Conservation (phyloP, 495 filamentous ascomycete species). For the Neurospora sp. region DNA sequence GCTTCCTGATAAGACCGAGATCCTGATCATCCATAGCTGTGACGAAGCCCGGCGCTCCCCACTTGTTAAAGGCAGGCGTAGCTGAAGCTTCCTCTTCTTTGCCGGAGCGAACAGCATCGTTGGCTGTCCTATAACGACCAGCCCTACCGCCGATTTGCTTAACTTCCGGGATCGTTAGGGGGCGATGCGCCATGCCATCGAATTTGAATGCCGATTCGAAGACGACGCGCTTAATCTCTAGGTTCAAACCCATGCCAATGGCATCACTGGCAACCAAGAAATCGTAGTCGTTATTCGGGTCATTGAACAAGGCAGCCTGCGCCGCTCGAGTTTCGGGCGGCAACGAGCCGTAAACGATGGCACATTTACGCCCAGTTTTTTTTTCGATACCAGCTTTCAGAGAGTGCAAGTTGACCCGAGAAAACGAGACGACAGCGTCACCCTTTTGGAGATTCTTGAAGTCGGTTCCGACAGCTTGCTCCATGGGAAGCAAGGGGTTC, state of each 20-base stretch:
- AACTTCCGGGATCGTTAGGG: conserved; percentile 61
- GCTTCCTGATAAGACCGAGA: conserved; percentile 47
- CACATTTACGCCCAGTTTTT: conserved; percentile 64
- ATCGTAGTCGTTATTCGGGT: conserved; percentile 89
- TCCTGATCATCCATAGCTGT: conserved; percentile 70
- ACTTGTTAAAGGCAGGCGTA: conserved; percentile 13
- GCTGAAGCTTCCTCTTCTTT: conserved; percentile 28
- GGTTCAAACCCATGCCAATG: conserved; percentile 94
- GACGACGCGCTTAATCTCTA: conserved; percentile 85
- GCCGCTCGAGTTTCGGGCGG: conserved; percentile 88
- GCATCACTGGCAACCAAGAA: conserved; percentile 91
- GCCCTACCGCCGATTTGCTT: conserved; percentile 95
- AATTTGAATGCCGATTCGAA: conserved; percentile 71
- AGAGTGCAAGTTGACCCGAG: conserved; percentile 67
- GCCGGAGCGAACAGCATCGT: conserved; percentile 28
- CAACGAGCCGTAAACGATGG: conserved; percentile 84
- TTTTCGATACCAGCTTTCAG: conserved; percentile 71
- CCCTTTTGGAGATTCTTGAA: conserved; percentile 67
- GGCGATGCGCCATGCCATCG: conserved; percentile 38
- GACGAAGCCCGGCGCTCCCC: conserved; percentile 53
- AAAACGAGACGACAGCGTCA: conserved; percentile 84
- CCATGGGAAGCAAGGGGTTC: conserved; percentile 60
- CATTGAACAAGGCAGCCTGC: conserved; percentile 88
- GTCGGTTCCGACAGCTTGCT: conserved; percentile 49
- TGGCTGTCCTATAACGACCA: conserved; percentile 73